A percentile compares a stretch with the other conserved stretches of the same genome.
Conservation (phyloP, 805 yeast species). For the Sugiyamaella smithiae region DNA sequence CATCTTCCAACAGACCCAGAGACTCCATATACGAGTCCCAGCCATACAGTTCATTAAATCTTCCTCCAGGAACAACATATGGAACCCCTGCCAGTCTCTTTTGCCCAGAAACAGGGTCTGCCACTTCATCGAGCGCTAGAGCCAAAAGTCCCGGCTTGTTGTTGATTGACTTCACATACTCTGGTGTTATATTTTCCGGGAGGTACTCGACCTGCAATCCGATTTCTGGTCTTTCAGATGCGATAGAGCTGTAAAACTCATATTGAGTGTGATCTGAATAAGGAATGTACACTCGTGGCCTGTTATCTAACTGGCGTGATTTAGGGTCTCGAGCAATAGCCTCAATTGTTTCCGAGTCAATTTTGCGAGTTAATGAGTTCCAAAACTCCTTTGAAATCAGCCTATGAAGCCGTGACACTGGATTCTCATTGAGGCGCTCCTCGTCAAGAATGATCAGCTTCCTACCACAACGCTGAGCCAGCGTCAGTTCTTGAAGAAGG, state of each 20-base stretch:
- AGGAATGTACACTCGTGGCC: conserved; percentile 80
- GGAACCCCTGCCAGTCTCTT: conserved; percentile 59
- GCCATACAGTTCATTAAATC: conserved; percentile 94
- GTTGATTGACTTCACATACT: conserved; percentile 72
- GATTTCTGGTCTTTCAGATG: conserved; percentile 52
- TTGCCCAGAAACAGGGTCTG: conserved; percentile 51
- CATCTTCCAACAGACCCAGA: conserved; percentile 71
- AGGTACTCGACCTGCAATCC: conserved; percentile 71
- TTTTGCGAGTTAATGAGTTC: conserved; percentile 69
- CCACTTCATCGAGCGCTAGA: conserved; percentile 59
- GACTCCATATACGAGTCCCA: conserved; percentile 98
- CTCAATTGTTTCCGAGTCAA: conserved; percentile 59
- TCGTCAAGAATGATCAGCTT: conserved; percentile 78
- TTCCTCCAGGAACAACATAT: conserved; percentile 94
- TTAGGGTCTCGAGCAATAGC: conserved; percentile 78
- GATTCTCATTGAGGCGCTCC: conserved; percentile 79
- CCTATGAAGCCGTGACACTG: conserved; percentile 72
- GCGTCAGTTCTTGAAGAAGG: conserved; percentile 80
- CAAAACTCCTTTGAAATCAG: conserved; percentile 76
- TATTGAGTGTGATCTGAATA: conserved; percentile 64
- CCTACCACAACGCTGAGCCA: conserved; percentile 78
- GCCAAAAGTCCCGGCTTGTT: conserved; percentile 83
- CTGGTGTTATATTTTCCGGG: conserved; percentile 73
- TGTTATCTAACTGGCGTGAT: conserved; percentile 52
- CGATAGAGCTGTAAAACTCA: conserved; percentile 58